Evolutionary conservation across 768 basidiomycete species (phyloP).

Genomic region (Lactifluus subvellereus): DNA sequence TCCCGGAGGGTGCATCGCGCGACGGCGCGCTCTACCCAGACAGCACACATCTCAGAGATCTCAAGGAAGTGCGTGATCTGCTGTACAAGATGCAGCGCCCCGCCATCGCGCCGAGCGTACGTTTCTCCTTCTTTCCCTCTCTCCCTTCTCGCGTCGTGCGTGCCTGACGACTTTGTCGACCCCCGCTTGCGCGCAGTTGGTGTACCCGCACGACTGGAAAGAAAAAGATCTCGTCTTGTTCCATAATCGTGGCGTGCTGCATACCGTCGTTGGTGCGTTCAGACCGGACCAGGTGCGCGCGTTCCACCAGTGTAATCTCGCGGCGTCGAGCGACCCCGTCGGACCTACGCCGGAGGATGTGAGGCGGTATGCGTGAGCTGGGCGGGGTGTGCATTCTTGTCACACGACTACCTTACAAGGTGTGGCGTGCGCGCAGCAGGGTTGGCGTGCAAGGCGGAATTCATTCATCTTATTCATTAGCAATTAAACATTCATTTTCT

Average conservation of each 20-base stretch:
- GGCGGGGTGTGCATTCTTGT: not conserved
- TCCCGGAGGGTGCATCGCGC: constrained; percentile 53
- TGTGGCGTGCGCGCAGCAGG: not conserved
- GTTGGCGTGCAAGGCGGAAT: not conserved
- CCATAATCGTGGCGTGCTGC: constrained; percentile 79
- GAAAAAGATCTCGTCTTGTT: constrained; percentile 76
- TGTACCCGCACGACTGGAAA: constrained; percentile 87
- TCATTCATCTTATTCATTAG: not conserved
- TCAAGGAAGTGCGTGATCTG: constrained; percentile 63
- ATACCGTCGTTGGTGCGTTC: constrained; percentile 76
- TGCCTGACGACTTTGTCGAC: not conserved
- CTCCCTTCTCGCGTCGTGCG: not conserved
- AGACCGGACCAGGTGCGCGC: constrained; percentile 58
- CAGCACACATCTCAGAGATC: constrained; percentile 68
- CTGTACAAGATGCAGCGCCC: constrained; percentile 87
- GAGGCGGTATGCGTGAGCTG: constrained; percentile 45
- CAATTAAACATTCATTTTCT: not conserved
- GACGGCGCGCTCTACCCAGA: constrained; percentile 76
- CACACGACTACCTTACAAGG: not conserved
- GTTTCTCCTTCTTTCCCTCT: constrained; percentile 23
- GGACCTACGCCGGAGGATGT: constrained; percentile 69
- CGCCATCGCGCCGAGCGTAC: constrained; percentile 72
- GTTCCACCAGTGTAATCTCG: constrained; percentile 88
- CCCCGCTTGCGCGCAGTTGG: constrained; percentile 39
- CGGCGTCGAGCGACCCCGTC: constrained; percentile 63